Evolutionary conservation across 371 early-diverging fungal genomes (phyloP).

Genomic region (Mortierella sp.): DNA sequence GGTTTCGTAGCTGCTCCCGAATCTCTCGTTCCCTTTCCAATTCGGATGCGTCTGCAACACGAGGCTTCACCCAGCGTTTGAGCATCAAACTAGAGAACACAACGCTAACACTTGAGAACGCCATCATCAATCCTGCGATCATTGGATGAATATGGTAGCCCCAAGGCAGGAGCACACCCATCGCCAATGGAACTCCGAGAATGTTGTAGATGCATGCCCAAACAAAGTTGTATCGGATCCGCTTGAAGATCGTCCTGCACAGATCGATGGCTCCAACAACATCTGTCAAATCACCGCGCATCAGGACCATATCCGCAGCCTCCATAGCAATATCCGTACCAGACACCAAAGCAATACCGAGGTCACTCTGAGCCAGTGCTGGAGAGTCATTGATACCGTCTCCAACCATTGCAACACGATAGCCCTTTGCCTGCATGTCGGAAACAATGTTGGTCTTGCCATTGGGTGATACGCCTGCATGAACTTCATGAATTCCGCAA

Average conservation of each 20-base stretch:
- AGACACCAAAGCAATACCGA: constrained; percentile 95
- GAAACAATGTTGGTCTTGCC: constrained; percentile 87
- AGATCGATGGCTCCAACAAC: constrained; percentile 89
- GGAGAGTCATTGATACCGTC: constrained; percentile 99
- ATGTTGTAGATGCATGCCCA: constrained; percentile 94
- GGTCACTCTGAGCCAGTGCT: constrained; percentile 90
- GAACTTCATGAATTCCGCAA: constrained; percentile 81
- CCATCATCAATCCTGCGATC: constrained; percentile 96
- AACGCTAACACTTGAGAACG: constrained; percentile 91
- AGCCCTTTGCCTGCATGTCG: constrained; percentile 61
- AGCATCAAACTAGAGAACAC: constrained; percentile 89
- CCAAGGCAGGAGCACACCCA: constrained; percentile 91
- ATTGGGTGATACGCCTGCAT: constrained; percentile 92
- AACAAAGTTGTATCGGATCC: constrained; percentile 86
- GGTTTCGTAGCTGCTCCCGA: constrained; percentile 8
- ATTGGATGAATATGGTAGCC: constrained; percentile 89
- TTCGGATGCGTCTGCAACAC: constrained; percentile 44
- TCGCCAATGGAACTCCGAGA: constrained; percentile 92
- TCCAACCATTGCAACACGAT: constrained; percentile 94
- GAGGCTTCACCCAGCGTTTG: constrained; percentile 72
- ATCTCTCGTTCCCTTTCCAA: constrained; percentile 16
- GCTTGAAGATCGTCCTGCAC: constrained; percentile 81
- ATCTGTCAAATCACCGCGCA: constrained; percentile 85
- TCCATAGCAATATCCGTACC: constrained; percentile 97
- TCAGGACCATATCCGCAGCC: constrained; percentile 89